Evolutionary conservation across 768 basidiomycete species (phyloP), one percentile per base, ranked within the genome.

Genomic region (Tulasnella sp.): DNA sequence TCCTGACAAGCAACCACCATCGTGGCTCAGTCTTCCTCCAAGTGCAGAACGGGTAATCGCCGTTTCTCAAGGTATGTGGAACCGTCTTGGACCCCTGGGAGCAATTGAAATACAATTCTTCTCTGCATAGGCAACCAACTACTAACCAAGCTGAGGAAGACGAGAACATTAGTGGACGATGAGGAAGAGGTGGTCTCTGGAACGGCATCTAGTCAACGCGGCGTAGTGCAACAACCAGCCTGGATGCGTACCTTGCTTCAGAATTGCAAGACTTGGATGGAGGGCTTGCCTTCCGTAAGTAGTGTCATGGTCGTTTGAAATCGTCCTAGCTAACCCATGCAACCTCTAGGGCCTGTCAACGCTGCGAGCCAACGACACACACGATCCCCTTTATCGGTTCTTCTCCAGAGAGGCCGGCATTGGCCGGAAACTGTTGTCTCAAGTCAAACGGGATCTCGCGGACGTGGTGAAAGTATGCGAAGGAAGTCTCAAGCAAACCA

Each of bases 1-100:
- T 39, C 97, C 98, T 0, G 97, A 98, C 82, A 91, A 94, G 44
- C 96, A 98, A 84, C 96, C 96, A 1, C 96, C 96, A 1, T 91
- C 94, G 44, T 98, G 97, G 97, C 88, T 99, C 72, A 94, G 94
- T 83, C 89, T 99, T 24, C 97, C 97, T 19, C 93, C 94, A 0
- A 93, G 94, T 31, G 96, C 97, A 52, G 97, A 98, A 84, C 91
- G 92, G 44, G 92, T 98, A 62, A 97, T 99, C 82, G 96, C 97
- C 16, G 85, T 94, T 71, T 93, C 93, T 1, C 94, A 97, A 89
- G 97, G 97, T 95, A 83, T 81, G 87, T 82, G 1, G 76, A 74
- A 9, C 52, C 58, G 73, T 39, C 48, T 12, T 68, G 9, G n/a
- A 6, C 75, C 36, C 1, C 2, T n/a, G 24, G 0, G 19, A 6